Percentiles rank a stretch among this genome's conserved stretches.
Conservation (phyloP, 2,329 filamentous ascomycete genomes). For the Grosmannia huntii region DNA sequence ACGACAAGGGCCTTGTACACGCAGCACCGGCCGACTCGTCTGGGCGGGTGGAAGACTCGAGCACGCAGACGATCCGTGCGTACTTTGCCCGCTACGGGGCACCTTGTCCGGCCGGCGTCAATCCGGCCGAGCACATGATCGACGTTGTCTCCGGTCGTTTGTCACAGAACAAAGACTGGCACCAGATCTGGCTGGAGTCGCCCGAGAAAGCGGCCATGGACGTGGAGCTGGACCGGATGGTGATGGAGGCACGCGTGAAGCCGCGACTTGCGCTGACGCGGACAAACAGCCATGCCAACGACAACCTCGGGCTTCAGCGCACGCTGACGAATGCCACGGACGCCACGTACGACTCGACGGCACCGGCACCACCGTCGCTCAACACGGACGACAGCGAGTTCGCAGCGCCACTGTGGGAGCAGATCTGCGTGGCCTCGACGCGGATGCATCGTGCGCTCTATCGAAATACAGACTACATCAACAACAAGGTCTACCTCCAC, state of each 20-base stretch:
- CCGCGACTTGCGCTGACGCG: neutral
- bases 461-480: constrained; percentile 79
- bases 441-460: constrained; percentile 71
- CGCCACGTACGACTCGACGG: neutral
- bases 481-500: constrained; percentile 78
- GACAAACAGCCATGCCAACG: neutral
- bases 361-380: neutral
- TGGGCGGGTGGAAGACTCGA: constrained; percentile 13
- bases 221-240: constrained; percentile 53
- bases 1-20: neutral
- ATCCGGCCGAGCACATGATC: constrained; percentile 69
- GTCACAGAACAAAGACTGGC: constrained; percentile 28
- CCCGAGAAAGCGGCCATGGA: constrained; percentile 31
- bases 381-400: constrained; percentile 46
- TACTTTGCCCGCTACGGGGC: constrained; percentile 58
- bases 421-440: constrained; percentile 60
- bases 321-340: neutral
- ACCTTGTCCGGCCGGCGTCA: constrained; percentile 47
- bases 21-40: neutral
- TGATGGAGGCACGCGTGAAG: constrained; percentile 24
- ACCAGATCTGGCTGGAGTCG: constrained; percentile 23
- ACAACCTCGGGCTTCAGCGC: neutral
- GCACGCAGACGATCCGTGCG: constrained; percentile 36
- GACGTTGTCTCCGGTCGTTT: constrained; percentile 39
- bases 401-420: constrained; percentile 66